Conservation (phyloP, 306 rosid species). For the Citrullus amarus region DNA sequence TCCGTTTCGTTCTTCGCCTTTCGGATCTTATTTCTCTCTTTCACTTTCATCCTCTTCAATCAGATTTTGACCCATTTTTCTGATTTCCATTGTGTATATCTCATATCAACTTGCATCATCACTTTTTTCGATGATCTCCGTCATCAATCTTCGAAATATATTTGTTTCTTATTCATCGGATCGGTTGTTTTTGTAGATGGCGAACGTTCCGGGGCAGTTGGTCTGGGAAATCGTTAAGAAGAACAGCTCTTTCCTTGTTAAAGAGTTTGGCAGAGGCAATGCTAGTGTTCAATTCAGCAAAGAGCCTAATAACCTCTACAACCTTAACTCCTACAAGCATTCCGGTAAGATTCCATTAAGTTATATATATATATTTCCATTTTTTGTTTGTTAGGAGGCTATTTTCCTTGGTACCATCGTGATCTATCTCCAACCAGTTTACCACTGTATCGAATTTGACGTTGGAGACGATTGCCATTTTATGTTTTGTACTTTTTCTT, state of each 20-base stretch:
- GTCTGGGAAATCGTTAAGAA: conserved; percentile 83
- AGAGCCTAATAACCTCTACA: conserved; percentile 76
- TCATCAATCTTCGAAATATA: neutral
- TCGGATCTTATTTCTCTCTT: neutral
- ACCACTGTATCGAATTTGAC: no score
- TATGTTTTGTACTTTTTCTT: no score
- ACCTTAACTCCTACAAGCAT: conserved; percentile 55
- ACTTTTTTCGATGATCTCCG: neutral
- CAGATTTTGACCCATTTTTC: neutral
- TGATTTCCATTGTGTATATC: neutral
- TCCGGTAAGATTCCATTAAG: conserved; percentile 33
- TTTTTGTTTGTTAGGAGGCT: neutral
- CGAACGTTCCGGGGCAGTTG: conserved; percentile 60
- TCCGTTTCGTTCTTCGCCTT: neutral
- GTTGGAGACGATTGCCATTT: neutral
- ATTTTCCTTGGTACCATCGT: no score
- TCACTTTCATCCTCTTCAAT: neutral
- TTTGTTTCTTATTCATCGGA: neutral
- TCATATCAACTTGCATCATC: neutral
- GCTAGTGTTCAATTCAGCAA: conserved; percentile 63
- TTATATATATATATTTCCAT: no score
- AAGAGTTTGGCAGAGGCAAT: conserved; percentile 68
- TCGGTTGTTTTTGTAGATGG: conserved; percentile 23
- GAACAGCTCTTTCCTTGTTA: conserved; percentile 62
- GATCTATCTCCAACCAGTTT: no score